Evolutionary conservation across 2,329 filamentous ascomycete genomes (phyloP), one percentile per base, ranked within the genome.

Genomic region (Aspergillus ustus): DNA sequence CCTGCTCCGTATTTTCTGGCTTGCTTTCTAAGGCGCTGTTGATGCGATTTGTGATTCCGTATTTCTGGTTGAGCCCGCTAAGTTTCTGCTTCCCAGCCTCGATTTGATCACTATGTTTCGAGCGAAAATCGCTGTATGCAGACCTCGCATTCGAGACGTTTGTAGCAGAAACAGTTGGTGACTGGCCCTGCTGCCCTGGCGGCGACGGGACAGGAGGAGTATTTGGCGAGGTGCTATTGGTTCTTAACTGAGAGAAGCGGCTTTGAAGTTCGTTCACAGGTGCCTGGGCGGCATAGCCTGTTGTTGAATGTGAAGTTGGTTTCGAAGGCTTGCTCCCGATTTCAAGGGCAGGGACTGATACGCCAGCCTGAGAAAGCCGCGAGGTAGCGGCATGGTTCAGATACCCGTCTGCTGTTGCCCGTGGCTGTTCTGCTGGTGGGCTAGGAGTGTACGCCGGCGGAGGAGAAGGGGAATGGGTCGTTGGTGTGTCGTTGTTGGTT

Each of bases 301-400:
- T 61, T 54, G 61, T 60, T 48, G 63, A 44, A 13, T 67, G 60
- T 9, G 66, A 63, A 57, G 64, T 15, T 67, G 72, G 63, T 69
- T 59, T 31, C 19, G 61, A 59, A 40, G 73, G 50, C 31, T 34
- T 58, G 77, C 51, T 72, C 4, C 87, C 88, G 63, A 96, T 96
- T 5, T 90, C 90, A 4, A 97, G 81, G 0, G 85, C 90, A 0
- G 92, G 89, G 0, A 97, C 91, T 0, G 89, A 91, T 6, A 97
- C 83, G 1, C 93, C 93, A 1, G 91, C 89, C 43, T 87, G 84
- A 11, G 88, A 86, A 8, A 97, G 82, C 46, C 91, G 84, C 61
- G 80, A 83, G 59, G 89, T 74, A 5, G 92, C 89, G 5, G 82
- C 85, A 67, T 85, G 82, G 57, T 88, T 87, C 48, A 87, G 67